A percentile compares a stretch with the other conserved stretches of the same genome.
These are phyloP conservation scores for Coniferiporia weirii DNA, from an alignment of 1,284 basidiomycete genomes.

Conservation along the genomic window DNA sequence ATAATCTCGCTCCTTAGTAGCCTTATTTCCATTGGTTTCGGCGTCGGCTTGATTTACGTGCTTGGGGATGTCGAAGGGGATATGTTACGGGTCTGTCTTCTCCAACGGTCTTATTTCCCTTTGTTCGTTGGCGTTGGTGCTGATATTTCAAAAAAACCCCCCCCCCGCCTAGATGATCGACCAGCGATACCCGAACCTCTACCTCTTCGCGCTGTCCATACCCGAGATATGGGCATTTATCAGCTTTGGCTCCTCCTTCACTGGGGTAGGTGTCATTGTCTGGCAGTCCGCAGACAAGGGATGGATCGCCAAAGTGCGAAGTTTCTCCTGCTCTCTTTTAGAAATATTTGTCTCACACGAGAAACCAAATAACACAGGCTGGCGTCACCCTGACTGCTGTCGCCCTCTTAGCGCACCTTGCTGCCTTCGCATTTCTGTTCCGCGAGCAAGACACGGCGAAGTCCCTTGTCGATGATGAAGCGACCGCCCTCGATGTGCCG, in stretches of 20 bases:
- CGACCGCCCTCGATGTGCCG: neutral
- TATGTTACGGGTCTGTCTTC: neutral
- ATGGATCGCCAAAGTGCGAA: constrained; percentile 12
- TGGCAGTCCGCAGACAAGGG: constrained; percentile 13
- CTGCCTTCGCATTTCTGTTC: constrained; percentile 12
- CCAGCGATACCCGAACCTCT: constrained; percentile 3
- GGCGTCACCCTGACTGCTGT: constrained; percentile 1
- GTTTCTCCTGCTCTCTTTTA: neutral
- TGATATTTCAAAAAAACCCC: neutral
- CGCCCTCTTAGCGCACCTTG: constrained; percentile 11
- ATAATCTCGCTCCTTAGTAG: constrained; percentile 13
- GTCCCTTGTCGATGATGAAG: constrained; percentile 2
- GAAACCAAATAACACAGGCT: neutral
- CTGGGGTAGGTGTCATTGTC: constrained; percentile 10
- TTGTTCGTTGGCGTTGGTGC: neutral
- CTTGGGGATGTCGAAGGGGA: constrained; percentile 10
- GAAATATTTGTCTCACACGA: neutral
- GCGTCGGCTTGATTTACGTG: constrained; percentile 12
- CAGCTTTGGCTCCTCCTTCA: constrained; percentile 12
- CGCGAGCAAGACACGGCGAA: constrained; percentile 14
- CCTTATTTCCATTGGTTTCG: constrained; percentile 13
- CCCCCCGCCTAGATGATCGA: constrained; percentile 3
- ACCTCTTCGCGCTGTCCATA: constrained; percentile 13
- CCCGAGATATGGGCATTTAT: constrained; percentile 14
- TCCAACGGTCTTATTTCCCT: neutral